Percentiles rank a stretch among this genome's conserved stretches.
These are phyloP conservation scores for Recurvomyces mirabilis DNA, from an alignment of 495 filamentous ascomycete genomes.

Conservation along the genomic window DNA sequence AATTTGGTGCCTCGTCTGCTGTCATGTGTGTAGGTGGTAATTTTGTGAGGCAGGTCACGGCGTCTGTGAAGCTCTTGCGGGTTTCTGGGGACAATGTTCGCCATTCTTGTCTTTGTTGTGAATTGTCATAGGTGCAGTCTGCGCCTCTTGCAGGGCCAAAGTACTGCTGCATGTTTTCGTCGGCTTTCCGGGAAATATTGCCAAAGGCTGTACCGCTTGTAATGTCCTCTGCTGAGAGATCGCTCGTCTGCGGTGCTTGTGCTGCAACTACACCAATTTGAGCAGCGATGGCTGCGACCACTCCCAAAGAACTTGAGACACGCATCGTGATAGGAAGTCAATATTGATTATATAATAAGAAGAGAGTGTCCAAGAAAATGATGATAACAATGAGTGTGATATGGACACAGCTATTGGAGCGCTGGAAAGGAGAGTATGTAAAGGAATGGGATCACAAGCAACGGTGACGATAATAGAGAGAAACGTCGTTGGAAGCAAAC, in stretches of 20 bases:
- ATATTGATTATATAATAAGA: too few relatives aligned
- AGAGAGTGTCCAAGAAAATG: too few relatives aligned
- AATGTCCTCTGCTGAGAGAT: slow-evolving; percentile 1
- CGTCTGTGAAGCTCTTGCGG: slow-evolving; percentile 8
- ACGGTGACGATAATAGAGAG: too few relatives aligned
- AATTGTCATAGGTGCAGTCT: slow-evolving; percentile 6
- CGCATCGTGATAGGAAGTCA: too few relatives aligned
- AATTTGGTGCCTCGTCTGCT: slow-evolving; percentile 3
- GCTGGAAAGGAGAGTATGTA: too few relatives aligned
- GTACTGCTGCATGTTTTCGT: slow-evolving; percentile 11
- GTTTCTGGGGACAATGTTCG: background rate
- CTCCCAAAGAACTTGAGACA: background rate
- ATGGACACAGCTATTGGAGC: too few relatives aligned
- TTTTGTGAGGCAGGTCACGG: slow-evolving; percentile 6
- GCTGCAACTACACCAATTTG: slow-evolving; percentile 6
- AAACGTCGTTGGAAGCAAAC: too few relatives aligned
- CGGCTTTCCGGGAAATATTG: slow-evolving; percentile 3
- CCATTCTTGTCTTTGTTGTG: slow-evolving; percentile 4
- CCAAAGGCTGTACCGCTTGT: slow-evolving; percentile 7
- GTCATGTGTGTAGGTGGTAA: slow-evolving; percentile 5
- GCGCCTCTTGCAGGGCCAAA: background rate
- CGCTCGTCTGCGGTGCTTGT: slow-evolving; percentile 1
- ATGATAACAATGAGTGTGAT: too few relatives aligned
- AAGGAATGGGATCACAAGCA: too few relatives aligned
- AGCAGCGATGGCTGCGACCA: background rate